These are phyloP conservation scores for Phytophthora podocarpi DNA, from an alignment of 352 stramenopile species.

Conservation along the genomic window DNA sequence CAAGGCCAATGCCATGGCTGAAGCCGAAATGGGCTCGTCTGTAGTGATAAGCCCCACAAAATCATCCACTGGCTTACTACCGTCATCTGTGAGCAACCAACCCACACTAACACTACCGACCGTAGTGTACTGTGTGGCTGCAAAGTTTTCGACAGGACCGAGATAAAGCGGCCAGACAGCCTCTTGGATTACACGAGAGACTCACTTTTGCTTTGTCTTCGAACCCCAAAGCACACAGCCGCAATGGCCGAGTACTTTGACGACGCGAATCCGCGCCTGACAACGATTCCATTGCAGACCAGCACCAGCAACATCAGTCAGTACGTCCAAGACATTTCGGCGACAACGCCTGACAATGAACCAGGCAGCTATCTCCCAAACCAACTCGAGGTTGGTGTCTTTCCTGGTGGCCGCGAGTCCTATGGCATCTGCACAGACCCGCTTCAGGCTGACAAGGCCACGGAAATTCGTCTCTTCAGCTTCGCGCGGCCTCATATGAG, in stretches of 20 bases:
- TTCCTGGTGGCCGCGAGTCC: neutral
- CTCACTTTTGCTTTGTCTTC: slow-evolving; percentile 9
- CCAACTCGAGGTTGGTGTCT: neutral
- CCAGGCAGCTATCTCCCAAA: neutral
- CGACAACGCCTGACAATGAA: neutral
- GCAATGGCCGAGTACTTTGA: slow-evolving; percentile 15
- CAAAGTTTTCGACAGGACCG: too few species aligned
- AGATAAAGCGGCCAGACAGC: too few species aligned
- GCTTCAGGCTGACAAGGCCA: slow-evolving; percentile 32
- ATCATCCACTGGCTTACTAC: too few species aligned
- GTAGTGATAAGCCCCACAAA: too few species aligned
- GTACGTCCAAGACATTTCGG: neutral
- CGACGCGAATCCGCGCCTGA: slow-evolving; percentile 1
- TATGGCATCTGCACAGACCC: slow-evolving; percentile 38
- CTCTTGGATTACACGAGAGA: too few species aligned
- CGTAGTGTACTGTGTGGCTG: too few species aligned
- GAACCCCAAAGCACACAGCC: neutral
- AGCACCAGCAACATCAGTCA: neutral
- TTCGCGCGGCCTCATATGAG: slow-evolving; percentile 24
- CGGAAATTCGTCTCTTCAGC: slow-evolving; percentile 37
- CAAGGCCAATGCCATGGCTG: too few species aligned
- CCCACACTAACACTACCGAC: too few species aligned
- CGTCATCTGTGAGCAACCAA: too few species aligned
- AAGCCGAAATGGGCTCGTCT: too few species aligned
- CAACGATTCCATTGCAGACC: neutral